Conservation (phyloP, 495 filamentous ascomycete genomes). For the Ramalina intermedia region DNA sequence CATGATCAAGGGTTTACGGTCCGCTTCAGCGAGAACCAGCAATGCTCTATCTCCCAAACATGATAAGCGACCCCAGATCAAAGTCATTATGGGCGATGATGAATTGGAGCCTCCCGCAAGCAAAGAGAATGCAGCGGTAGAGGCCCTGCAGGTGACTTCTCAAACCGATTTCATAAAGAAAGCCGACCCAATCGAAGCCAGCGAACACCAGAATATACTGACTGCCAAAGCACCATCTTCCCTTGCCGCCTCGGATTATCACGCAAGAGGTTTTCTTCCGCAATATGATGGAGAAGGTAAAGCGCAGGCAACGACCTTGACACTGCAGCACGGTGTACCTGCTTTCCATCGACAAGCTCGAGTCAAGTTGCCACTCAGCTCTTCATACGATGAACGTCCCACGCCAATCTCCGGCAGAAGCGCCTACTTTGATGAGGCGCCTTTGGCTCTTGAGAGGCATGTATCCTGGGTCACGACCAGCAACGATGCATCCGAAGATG, state of each 20-base stretch:
- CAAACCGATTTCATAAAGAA: not conserved
- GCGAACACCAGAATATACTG: conserved; percentile 7
- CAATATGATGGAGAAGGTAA: conserved; percentile 17
- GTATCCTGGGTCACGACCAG: not conserved
- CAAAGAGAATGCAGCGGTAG: conserved; percentile 4
- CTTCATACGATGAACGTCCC: not conserved
- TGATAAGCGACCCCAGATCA: too few species aligned
- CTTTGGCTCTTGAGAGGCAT: not conserved
- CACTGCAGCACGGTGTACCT: not conserved
- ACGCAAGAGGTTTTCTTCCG: conserved; percentile 21
- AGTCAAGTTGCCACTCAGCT: conserved; percentile 1
- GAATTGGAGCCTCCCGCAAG: not conserved
- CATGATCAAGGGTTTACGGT: conserved; percentile 10
- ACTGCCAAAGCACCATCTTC: conserved; percentile 13
- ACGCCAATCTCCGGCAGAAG: not conserved
- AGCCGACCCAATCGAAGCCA: conserved; percentile 7
- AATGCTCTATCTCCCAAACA: too few species aligned
- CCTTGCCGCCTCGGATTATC: conserved; percentile 15
- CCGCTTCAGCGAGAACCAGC: too few species aligned
- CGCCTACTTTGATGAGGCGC: not conserved
- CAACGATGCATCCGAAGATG: too few species aligned
- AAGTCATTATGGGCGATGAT: too few species aligned
- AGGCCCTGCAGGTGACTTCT: not conserved
- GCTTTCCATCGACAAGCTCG: not conserved
- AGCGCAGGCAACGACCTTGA: not conserved